These are phyloP conservation scores for Fraxinus americana DNA, from an alignment of 257 asterid genomes.

Conservation along the genomic window DNA sequence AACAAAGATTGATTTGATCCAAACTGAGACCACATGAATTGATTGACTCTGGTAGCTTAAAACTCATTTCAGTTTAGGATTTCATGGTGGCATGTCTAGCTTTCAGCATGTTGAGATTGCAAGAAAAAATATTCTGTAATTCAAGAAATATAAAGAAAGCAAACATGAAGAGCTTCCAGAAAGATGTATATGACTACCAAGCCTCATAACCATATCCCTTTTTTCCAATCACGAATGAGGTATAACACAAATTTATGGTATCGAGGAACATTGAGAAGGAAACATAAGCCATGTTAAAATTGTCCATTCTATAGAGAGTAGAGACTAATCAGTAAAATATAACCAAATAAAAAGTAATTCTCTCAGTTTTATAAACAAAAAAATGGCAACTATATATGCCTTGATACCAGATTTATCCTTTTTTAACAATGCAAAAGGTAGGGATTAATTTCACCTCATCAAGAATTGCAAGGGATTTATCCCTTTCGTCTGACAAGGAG, in stretches of 20 bases:
- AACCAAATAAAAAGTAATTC: neutral
- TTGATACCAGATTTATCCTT: neutral
- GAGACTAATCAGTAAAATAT: neutral
- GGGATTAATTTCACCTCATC: conserved; percentile 56
- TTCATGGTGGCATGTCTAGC: neutral
- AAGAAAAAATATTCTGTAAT: neutral
- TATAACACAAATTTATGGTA: neutral
- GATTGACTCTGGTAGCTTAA: neutral
- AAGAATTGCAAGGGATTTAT: conserved; percentile 71
- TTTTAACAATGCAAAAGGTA: neutral
- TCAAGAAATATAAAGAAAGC: neutral
- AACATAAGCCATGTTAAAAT: neutral
- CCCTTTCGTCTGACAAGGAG: conserved; percentile 75
- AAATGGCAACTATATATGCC: neutral
- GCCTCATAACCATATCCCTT: neutral
- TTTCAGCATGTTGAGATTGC: neutral
- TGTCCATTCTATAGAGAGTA: neutral
- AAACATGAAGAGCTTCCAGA: neutral
- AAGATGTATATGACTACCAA: neutral
- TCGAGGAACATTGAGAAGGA: neutral
- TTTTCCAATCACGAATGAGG: neutral
- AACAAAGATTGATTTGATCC: neutral
- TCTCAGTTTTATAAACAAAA: neutral
- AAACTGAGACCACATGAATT: neutral
- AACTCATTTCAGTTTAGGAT: neutral